Percentiles rank a stretch among this genome's conserved stretches.
These are phyloP conservation scores for Rhipidocladum racemiflorum DNA, from an alignment of 176 grass and related monocot genomes.

Conservation along the genomic window DNA sequence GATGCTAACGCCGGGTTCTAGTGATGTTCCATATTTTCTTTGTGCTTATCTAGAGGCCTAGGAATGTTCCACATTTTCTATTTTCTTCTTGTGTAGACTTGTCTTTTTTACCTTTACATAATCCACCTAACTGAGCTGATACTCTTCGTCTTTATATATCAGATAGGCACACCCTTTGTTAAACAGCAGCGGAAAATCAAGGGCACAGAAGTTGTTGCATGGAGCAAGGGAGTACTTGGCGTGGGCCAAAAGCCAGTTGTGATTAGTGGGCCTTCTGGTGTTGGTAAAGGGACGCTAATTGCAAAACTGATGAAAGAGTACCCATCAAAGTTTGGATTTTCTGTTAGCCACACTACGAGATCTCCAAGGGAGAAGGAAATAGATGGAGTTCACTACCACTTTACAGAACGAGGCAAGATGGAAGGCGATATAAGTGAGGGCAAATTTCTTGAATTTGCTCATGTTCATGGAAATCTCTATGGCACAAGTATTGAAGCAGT, in stretches of 20 bases:
- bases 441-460: constrained; percentile 92
- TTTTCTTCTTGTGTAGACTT: background rate
- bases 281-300: constrained; percentile 96
- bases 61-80: background rate
- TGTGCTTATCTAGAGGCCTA: background rate
- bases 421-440: constrained; percentile 84
- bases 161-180: constrained; percentile 86
- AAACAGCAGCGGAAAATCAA: constrained; percentile 66
- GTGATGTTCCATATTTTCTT: background rate
- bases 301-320: constrained; percentile 93
- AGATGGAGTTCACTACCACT: constrained; percentile 95
- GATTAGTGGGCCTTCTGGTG: constrained; percentile 94
- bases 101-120: background rate
- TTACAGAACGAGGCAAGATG: constrained; percentile 61
- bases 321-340: constrained; percentile 90
- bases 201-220: constrained; percentile 68
- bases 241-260: constrained; percentile 76
- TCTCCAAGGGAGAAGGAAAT: constrained; percentile 84
- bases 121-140: constrained; percentile 19
- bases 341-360: constrained; percentile 96
- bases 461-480: constrained; percentile 88
- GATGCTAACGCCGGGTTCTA: background rate
- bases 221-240: constrained; percentile 72
- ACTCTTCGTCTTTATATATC: constrained; percentile 13
- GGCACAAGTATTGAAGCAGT: constrained; percentile 78